Evolutionary conservation across 1,284 basidiomycete genomes (phyloP).

Genomic region (Sanghuangporus baumii): DNA sequence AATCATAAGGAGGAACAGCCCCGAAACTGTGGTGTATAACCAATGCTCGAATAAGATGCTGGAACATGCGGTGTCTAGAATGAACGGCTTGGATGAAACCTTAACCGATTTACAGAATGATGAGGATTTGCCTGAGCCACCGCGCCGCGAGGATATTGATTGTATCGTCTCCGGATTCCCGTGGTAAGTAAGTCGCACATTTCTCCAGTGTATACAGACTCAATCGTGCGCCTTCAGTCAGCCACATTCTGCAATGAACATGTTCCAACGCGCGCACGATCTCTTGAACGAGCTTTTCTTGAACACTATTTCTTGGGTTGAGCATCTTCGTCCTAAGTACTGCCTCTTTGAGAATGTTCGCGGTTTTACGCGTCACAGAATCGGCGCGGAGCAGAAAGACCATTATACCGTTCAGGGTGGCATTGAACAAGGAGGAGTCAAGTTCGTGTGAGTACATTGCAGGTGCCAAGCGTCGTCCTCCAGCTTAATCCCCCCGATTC

Average conservation of each 20-base stretch:
- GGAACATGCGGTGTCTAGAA: constrained; percentile 44
- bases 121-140: constrained; percentile 35
- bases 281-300: constrained; percentile 50
- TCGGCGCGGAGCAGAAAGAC: constrained; percentile 47
- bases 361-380: constrained; percentile 54
- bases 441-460: constrained; percentile 39
- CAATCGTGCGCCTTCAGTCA: constrained; percentile 33
- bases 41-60: constrained; percentile 61
- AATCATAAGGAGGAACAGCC: constrained; percentile 9
- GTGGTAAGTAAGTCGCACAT: constrained; percentile 41
- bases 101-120: constrained; percentile 35
- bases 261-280: constrained; percentile 47
- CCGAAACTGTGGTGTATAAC: constrained; percentile 38
- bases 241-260: constrained; percentile 51
- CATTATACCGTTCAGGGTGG: constrained; percentile 48
- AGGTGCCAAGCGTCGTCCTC: not conserved
- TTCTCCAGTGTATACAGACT: not conserved
- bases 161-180: constrained; percentile 66
- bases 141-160: constrained; percentile 48
- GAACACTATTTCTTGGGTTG: constrained; percentile 57
- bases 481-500: not conserved
- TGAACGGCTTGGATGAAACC: constrained; percentile 33
- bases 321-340: constrained; percentile 52
- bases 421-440: constrained; percentile 61
- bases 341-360: constrained; percentile 70